These are phyloP conservation scores for Diaporthe batatas DNA, from an alignment of 2,329 filamentous ascomycete species.

Conservation along the genomic window DNA sequence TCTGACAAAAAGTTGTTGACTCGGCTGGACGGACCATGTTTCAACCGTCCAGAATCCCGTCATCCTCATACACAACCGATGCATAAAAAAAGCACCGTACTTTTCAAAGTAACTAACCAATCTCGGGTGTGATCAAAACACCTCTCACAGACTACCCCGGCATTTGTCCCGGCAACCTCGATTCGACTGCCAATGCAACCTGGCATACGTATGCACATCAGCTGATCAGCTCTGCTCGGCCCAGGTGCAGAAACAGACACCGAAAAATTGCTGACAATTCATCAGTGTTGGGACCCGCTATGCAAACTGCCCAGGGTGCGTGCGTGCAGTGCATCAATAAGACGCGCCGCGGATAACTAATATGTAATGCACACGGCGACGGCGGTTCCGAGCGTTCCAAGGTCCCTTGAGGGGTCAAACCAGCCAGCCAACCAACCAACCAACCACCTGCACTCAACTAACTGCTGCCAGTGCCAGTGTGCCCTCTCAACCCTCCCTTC, in stretches of 20 bases:
- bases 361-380: neutral
- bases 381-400: neutral
- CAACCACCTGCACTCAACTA: no score
- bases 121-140: neutral
- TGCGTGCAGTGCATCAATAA: no score
- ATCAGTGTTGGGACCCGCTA: neutral
- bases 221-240: neutral
- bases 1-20: neutral
- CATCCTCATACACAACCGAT: neutral
- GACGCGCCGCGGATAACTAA: no score
- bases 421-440: no score
- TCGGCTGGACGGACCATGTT: neutral
- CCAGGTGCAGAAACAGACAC: neutral
- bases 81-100: no score
- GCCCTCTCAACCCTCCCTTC: no score
- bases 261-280: neutral
- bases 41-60: no score
- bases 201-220: neutral
- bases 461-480: no score
- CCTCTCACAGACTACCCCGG: no score
- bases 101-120: neutral
- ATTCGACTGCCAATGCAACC: neutral
- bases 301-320: no score
- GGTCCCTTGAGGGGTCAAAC: neutral
- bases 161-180: neutral